Evolutionary conservation across 345 rosid species (phyloP).

Genomic region (Melaleuca quinquenervia): DNA sequence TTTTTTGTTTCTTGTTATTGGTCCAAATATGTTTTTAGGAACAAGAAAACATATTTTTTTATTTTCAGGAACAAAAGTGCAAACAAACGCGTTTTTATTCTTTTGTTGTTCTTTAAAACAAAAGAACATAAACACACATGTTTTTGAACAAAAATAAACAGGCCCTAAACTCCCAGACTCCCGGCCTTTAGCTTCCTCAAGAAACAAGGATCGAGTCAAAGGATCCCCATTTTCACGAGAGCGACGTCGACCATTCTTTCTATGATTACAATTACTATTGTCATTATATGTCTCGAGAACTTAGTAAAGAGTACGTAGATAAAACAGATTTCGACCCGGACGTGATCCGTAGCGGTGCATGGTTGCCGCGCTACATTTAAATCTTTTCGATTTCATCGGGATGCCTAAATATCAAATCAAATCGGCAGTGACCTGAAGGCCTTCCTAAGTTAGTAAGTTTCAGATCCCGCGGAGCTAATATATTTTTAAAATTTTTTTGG

Average conservation of each 20-base stretch:
- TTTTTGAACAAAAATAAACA: no score
- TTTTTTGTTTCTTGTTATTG: no score
- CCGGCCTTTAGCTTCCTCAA: not conserved
- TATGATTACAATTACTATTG: no score
- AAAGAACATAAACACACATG: no score
- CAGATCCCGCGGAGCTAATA: accelerated
- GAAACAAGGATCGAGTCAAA: not conserved
- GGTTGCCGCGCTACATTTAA: no score
- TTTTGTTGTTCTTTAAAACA: no score
- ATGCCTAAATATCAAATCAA: not conserved
- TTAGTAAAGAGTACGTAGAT: not conserved
- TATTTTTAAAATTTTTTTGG: no score
- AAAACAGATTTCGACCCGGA: not conserved
- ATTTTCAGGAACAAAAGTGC: no score
- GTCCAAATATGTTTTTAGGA: no score
- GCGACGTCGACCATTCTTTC: no score
- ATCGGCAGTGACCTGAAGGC: accelerated
- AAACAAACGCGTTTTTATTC: no score
- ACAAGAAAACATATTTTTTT: no score
- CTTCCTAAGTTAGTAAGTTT: not conserved
- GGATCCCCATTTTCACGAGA: not conserved
- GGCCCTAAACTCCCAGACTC: not conserved
- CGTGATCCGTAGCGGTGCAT: not conserved
- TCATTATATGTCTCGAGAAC: not conserved
- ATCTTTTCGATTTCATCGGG: accelerated